phyloP scores from a whole-genome alignment of 208 protist species.

The Leishmania mexicana region DNA sequence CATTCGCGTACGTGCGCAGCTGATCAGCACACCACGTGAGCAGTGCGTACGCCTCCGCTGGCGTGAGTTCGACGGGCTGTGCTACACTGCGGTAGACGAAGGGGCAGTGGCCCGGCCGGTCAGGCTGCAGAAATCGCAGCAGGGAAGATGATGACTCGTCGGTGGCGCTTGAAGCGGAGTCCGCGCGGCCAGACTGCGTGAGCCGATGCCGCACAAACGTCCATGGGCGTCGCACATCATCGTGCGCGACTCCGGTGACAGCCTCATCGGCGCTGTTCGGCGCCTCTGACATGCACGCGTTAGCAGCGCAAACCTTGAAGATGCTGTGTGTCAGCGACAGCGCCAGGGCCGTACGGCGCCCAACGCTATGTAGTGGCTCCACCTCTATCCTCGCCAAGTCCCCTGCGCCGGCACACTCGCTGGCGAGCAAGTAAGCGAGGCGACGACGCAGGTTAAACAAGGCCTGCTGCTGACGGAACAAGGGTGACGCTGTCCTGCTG shows the following conservation, averaged over 20 bases:
- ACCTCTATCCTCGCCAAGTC: background rate
- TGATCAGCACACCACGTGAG: slow-evolving; percentile 18
- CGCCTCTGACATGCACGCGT: background rate
- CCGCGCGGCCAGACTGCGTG: background rate
- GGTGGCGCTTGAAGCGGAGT: background rate
- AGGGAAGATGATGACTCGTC: background rate
- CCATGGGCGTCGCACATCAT: background rate
- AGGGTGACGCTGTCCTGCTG: background rate
- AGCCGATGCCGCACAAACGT: background rate
- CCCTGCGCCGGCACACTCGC: background rate
- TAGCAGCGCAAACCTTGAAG: background rate
- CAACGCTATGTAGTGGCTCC: slow-evolving; percentile 3
- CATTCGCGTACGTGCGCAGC: slow-evolving; percentile 1
- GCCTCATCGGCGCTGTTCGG: background rate
- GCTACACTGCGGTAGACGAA: slow-evolving; percentile 12
- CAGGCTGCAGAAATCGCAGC: background rate
- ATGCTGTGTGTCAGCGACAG: slow-evolving; percentile 29
- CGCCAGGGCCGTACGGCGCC: slow-evolving; percentile 15
- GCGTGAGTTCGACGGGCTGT: slow-evolving; percentile 13
- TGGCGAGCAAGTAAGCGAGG: slow-evolving; percentile 30
- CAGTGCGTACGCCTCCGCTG: slow-evolving; percentile 7
- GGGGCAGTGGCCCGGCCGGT: background rate
- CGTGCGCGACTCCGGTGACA: background rate
- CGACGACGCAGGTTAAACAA: slow-evolving; percentile 29
- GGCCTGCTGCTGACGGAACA: slow-evolving; percentile 24